Evolutionary conservation across 306 rosid genomes (phyloP).

Genomic region (Quercus gilva): DNA sequence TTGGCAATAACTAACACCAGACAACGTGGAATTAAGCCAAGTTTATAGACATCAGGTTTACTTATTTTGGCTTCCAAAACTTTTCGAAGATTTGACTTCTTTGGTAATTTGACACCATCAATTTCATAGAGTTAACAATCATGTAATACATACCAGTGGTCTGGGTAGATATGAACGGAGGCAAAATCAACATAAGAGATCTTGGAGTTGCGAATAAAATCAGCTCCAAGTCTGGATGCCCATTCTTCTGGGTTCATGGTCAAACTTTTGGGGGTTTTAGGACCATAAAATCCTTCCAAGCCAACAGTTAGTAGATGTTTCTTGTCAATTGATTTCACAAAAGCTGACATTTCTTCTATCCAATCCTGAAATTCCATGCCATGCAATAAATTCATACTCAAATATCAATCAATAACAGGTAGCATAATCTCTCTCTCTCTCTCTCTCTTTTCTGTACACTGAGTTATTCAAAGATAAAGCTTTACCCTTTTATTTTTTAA

Average conservation of each 20-base stretch:
- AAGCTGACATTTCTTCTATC: constrained; percentile 94
- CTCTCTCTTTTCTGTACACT: background rate
- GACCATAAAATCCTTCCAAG: constrained; percentile 96
- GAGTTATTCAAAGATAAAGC: no score
- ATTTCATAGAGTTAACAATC: background rate
- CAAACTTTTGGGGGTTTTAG: constrained; percentile 60
- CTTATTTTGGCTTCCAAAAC: background rate
- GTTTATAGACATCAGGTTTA: background rate
- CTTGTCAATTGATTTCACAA: constrained; percentile 84
- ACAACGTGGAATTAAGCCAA: background rate
- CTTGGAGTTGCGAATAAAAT: constrained; percentile 82
- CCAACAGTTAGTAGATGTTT: constrained; percentile 87
- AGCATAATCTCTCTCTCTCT: background rate
- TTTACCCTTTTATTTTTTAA: no score
- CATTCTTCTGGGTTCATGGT: constrained; percentile 83
- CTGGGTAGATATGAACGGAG: constrained; percentile 91
- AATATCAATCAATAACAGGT: constrained; percentile 8
- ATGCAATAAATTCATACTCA: constrained; percentile 17
- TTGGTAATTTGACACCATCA: background rate
- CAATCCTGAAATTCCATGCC: constrained; percentile 64
- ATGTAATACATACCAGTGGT: constrained; percentile 74
- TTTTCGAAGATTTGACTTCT: background rate
- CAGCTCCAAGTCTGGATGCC: constrained; percentile 95
- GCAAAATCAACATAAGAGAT: constrained; percentile 69
- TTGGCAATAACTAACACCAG: background rate